These are phyloP conservation scores for Cephaloascus fragrans DNA, from an alignment of 805 yeast species.

Conservation along the genomic window DNA sequence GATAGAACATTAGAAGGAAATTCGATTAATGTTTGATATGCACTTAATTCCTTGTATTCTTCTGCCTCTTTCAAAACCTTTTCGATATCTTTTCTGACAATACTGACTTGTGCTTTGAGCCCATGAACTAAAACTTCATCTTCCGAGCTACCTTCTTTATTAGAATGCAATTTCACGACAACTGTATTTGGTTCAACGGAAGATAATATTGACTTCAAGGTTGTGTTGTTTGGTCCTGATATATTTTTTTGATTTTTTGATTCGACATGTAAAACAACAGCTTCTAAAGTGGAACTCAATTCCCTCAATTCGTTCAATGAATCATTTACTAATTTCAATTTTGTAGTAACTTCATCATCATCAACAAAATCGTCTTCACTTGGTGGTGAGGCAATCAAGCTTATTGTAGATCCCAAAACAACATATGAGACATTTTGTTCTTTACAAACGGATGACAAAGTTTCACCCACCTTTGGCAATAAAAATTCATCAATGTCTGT, in stretches of 20 bases:
- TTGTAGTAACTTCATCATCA: constrained; percentile 43
- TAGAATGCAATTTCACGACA: constrained; percentile 35
- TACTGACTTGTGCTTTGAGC: constrained; percentile 47
- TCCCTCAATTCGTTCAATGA: constrained; percentile 51
- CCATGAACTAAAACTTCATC: constrained; percentile 65
- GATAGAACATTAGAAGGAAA: constrained; percentile 65
- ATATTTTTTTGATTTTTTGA: constrained; percentile 48
- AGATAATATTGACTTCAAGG: constrained; percentile 36
- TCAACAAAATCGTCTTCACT: constrained; percentile 65
- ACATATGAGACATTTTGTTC: constrained; percentile 45
- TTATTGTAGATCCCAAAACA: constrained; percentile 43
- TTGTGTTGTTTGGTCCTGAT: constrained; percentile 51
- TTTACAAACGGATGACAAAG: constrained; percentile 30
- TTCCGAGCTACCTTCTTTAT: constrained; percentile 23
- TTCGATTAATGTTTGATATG: constrained; percentile 34
- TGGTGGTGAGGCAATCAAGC: constrained; percentile 46
- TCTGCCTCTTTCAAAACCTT: constrained; percentile 46
- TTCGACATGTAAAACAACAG: constrained; percentile 42
- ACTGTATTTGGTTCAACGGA: constrained; percentile 28
- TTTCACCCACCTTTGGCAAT: constrained; percentile 30
- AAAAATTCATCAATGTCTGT: constrained; percentile 62
- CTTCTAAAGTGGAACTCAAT: constrained; percentile 41
- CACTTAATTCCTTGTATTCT: constrained; percentile 35
- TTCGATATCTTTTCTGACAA: constrained; percentile 41
- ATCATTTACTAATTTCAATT: constrained; percentile 42